Conservation (phyloP, 495 filamentous ascomycete genomes). For the Talaromyces wortmannii region DNA sequence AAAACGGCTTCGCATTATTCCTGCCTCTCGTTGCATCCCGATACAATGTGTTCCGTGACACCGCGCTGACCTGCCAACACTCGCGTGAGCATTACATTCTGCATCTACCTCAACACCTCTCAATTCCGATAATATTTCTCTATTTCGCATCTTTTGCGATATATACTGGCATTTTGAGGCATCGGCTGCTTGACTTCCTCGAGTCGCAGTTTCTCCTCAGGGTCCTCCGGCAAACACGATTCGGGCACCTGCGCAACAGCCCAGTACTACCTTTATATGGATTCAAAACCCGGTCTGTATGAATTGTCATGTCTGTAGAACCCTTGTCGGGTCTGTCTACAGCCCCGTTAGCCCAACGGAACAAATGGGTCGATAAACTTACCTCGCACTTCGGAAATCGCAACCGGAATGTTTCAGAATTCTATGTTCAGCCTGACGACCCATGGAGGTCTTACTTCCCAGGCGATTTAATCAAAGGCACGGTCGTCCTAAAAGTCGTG, state of each 20-base stretch:
- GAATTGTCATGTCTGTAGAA: conserved; percentile 42
- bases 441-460: conserved; percentile 81
- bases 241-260: background rate
- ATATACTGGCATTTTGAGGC: conserved; percentile 10
- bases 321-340: conserved; percentile 25
- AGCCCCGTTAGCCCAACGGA: conserved; percentile 34
- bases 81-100: background rate
- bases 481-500: conserved; percentile 71
- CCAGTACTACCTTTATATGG: conserved; percentile 21
- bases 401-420: conserved; percentile 73
- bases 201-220: too few species aligned
- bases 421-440: conserved; percentile 68
- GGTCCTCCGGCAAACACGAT: background rate
- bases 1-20: conserved; percentile 2
- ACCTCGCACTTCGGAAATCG: conserved; percentile 55
- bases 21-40: conserved; percentile 2
- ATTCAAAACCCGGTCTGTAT: conserved; percentile 22
- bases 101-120: background rate
- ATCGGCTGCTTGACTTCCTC: background rate
- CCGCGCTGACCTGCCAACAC: conserved; percentile 2
- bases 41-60: background rate
- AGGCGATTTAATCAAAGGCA: conserved; percentile 61
- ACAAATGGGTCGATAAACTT: conserved; percentile 51
- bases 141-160: conserved; percentile 20
- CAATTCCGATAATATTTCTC: conserved; percentile 17